Conservation (phyloP, 495 filamentous ascomycete species). For the Aspergillus sparsus region DNA sequence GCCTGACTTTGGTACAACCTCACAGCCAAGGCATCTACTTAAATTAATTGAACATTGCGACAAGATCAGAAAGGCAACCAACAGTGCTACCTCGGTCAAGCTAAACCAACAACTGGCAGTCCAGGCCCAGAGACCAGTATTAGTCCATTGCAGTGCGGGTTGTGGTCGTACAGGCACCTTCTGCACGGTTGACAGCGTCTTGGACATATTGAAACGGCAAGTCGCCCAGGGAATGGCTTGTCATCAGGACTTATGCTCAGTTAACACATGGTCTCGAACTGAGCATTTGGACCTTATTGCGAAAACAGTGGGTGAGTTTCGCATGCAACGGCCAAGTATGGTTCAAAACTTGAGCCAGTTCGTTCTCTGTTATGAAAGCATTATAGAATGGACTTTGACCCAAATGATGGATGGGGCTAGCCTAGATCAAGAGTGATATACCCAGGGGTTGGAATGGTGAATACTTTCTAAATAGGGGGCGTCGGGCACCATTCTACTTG, state of each 20-base stretch:
- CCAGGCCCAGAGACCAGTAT: conserved; percentile 63
- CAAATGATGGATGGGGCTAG: conserved; percentile 34
- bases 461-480: no score
- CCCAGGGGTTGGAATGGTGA: no score
- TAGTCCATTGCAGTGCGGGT: conserved; percentile 95
- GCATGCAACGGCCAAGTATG: conserved; percentile 89
- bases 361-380: conserved; percentile 93
- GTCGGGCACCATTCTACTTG: no score
- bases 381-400: conserved; percentile 80
- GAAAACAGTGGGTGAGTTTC: conserved; percentile 85
- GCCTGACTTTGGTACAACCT: conserved; percentile 95
- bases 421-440: background rate
- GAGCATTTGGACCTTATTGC: conserved; percentile 75
- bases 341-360: conserved; percentile 94
- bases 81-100: conserved; percentile 34
- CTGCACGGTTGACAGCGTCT: conserved; percentile 91
- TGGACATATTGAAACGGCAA: conserved; percentile 89
- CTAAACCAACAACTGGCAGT: conserved; percentile 57
- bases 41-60: conserved; percentile 85
- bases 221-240: conserved; percentile 30
- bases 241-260: conserved; percentile 25
- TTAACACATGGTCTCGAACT: conserved; percentile 53
- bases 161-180: conserved; percentile 96
- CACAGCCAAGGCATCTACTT: conserved; percentile 81
- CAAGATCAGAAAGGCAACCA: conserved; percentile 42